Percentiles rank a stretch among this genome's conserved stretches.
Evolutionary conservation across 495 filamentous ascomycete genomes (phyloP).

Genomic region (Paragyromitra xinjiangensis): DNA sequence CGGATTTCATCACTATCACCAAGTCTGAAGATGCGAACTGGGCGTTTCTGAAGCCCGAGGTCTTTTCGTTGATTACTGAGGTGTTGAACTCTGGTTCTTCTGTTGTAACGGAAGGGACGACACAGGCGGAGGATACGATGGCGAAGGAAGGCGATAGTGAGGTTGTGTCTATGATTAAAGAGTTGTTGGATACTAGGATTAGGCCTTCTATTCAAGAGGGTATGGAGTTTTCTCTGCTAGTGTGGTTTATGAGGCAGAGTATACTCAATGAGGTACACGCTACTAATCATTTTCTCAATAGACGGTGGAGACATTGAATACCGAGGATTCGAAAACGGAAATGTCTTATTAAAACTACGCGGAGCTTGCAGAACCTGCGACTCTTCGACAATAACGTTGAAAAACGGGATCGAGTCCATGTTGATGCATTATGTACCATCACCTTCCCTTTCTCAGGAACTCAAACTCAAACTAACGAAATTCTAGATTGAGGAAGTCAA

Average conservation of each 20-base stretch:
- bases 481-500: slow-evolving; percentile 91
- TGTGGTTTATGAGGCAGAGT: too few species aligned
- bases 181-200: slow-evolving; percentile 94
- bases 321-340: slow-evolving; percentile 80
- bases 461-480: slow-evolving; percentile 13
- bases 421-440: slow-evolving; percentile 74
- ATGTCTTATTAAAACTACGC: slow-evolving; percentile 84
- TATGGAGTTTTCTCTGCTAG: not conserved
- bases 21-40: slow-evolving; percentile 87
- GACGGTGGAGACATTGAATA: slow-evolving; percentile 98
- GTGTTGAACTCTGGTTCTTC: slow-evolving; percentile 80
- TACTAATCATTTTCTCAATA: slow-evolving; percentile 7
- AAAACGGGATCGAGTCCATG: slow-evolving; percentile 98
- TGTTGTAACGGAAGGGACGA: slow-evolving; percentile 76
- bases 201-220: slow-evolving; percentile 90
- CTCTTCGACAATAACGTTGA: slow-evolving; percentile 91
- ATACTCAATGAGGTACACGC: not conserved
- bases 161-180: slow-evolving; percentile 97
- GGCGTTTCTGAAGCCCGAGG: slow-evolving; percentile 93
- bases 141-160: slow-evolving; percentile 76
- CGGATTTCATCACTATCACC: slow-evolving; percentile 95
- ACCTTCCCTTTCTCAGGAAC: slow-evolving; percentile 49
- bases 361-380: slow-evolving; percentile 96
- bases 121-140: slow-evolving; percentile 58
- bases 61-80: slow-evolving; percentile 94